Conservation (phyloP, 495 filamentous ascomycete species). For the Sabuloglossum arenarium region DNA sequence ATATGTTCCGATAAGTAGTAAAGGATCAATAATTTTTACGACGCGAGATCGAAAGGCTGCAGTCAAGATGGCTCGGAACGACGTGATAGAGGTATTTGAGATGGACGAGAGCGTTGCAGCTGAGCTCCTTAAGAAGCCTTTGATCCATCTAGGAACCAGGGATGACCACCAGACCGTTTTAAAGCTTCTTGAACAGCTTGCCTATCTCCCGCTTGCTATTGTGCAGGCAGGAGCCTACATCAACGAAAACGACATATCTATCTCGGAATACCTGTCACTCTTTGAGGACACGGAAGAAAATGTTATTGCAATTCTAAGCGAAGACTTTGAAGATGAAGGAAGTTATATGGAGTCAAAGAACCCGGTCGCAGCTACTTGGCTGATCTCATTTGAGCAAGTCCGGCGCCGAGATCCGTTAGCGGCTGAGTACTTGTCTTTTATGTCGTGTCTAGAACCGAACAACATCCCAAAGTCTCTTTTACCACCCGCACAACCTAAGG, state of each 20-base stretch:
- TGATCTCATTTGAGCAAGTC: slow-evolving; percentile 30
- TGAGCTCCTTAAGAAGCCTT: slow-evolving; percentile 11
- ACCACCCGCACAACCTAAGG: slow-evolving; percentile 10
- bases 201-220: slow-evolving; percentile 24
- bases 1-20: slow-evolving; percentile 5
- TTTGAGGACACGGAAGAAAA: slow-evolving; percentile 22
- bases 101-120: slow-evolving; percentile 10
- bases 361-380: slow-evolving; percentile 32
- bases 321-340: slow-evolving; percentile 27
- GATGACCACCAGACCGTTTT: neutral
- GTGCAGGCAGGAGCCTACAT: slow-evolving; percentile 25
- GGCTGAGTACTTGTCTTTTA: slow-evolving; percentile 20
- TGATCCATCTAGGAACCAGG: slow-evolving; percentile 6
- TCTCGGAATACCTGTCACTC: slow-evolving; percentile 24
- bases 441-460: slow-evolving; percentile 24
- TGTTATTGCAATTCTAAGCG: slow-evolving; percentile 21
- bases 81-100: slow-evolving; percentile 8
- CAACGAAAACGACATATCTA: slow-evolving; percentile 19
- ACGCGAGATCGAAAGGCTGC: slow-evolving; percentile 6
- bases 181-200: slow-evolving; percentile 15
- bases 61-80: neutral
- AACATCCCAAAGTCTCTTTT: slow-evolving; percentile 21
- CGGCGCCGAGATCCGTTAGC: slow-evolving; percentile 14
- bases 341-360: slow-evolving; percentile 24
- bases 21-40: slow-evolving; percentile 8